Conservation (phyloP, 2,329 filamentous ascomycete genomes). For the Neodidymelliopsis sp. region DNA sequence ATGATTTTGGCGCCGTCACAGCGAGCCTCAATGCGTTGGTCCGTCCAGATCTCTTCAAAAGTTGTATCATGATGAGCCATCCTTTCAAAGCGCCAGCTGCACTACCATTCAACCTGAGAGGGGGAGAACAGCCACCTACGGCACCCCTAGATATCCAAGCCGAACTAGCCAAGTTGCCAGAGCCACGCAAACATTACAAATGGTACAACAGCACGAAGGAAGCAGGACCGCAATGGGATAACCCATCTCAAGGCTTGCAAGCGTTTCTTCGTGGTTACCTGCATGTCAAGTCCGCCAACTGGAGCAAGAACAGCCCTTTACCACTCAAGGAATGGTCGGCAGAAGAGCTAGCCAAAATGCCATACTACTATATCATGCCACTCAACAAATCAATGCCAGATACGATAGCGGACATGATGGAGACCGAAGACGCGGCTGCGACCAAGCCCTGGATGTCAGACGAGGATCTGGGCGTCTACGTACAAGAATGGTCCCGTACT, state of each 20-base stretch:
- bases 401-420: constrained; percentile 64
- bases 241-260: constrained; percentile 61
- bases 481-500: constrained; percentile 65
- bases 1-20: constrained; percentile 71
- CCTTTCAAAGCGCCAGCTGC: constrained; percentile 64
- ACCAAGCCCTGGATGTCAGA: constrained; percentile 64
- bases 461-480: constrained; percentile 67
- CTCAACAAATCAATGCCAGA: constrained; percentile 65
- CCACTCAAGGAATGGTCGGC: constrained; percentile 65
- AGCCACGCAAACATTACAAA: constrained; percentile 74
- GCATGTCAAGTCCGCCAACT: constrained; percentile 71
- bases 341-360: constrained; percentile 65
- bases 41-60: constrained; percentile 69
- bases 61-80: constrained; percentile 70
- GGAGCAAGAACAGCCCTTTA: constrained; percentile 62
- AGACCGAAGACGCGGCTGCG: constrained; percentile 56
- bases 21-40: constrained; percentile 67
- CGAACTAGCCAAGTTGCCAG: constrained; percentile 61
- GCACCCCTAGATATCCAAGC: constrained; percentile 59
- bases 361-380: constrained; percentile 74
- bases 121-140: constrained; percentile 27
- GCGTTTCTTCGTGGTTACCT: constrained; percentile 71
- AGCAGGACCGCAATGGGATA: constrained; percentile 58
- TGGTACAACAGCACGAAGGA: constrained; percentile 66
- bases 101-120: constrained; percentile 58